These are phyloP conservation scores for Prosopis cineraria DNA, from an alignment of 306 rosid species.

Conservation along the genomic window DNA sequence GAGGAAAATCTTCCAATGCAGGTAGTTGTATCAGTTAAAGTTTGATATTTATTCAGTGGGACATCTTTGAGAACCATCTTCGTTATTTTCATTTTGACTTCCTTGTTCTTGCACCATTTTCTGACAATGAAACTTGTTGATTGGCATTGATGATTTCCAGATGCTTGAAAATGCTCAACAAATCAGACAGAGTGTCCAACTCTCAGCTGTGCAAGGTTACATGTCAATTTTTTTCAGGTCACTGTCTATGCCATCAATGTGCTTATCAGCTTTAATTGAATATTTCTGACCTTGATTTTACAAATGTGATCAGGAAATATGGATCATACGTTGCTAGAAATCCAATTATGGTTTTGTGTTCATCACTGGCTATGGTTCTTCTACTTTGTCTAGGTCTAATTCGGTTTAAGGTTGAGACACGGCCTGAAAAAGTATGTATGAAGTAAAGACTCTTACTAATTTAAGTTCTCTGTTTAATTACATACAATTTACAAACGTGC, in stretches of 20 bases:
- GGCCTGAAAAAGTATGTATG: slow-evolving; percentile 83
- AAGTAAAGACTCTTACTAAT: background rate
- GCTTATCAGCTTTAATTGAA: slow-evolving; percentile 26
- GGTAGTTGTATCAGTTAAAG: slow-evolving; percentile 47
- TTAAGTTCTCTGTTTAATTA: slow-evolving; percentile 25
- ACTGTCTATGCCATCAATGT: slow-evolving; percentile 34
- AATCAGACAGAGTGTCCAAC: slow-evolving; percentile 56
- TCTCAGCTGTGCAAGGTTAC: slow-evolving; percentile 89
- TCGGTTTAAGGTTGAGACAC: slow-evolving; percentile 89
- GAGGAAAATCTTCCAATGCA: slow-evolving; percentile 79
- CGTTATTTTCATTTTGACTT: slow-evolving; percentile 17
- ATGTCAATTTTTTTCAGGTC: slow-evolving; percentile 87
- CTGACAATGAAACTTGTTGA: slow-evolving; percentile 25
- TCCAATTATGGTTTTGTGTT: slow-evolving; percentile 69
- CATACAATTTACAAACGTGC: slow-evolving; percentile 9
- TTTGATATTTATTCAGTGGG: slow-evolving; percentile 27
- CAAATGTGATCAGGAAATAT: slow-evolving; percentile 67
- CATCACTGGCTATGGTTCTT: slow-evolving; percentile 74
- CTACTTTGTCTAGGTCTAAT: slow-evolving; percentile 89
- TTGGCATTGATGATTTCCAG: slow-evolving; percentile 45
- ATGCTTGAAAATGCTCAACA: slow-evolving; percentile 71
- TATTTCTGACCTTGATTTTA: slow-evolving; percentile 41
- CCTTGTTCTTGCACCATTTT: slow-evolving; percentile 23
- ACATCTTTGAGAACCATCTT: slow-evolving; percentile 28
- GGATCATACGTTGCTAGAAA: slow-evolving; percentile 89